Evolutionary conservation across 2,329 filamentous ascomycete genomes (phyloP), one percentile per base, ranked within the genome.

Genomic region (Curvularia hawaiiensis): DNA sequence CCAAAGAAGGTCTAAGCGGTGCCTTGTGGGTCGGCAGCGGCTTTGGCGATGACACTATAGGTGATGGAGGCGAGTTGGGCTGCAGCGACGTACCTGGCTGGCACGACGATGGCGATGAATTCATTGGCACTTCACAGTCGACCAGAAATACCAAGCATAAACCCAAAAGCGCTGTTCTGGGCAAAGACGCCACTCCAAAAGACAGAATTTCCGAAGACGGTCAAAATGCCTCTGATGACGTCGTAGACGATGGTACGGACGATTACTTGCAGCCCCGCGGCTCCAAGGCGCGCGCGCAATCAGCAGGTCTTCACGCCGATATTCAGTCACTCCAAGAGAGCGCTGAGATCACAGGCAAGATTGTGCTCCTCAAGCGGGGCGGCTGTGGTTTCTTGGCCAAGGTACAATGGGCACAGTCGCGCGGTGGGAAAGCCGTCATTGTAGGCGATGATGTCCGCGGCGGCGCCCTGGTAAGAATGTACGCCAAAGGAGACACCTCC

Each of bases 311-410:
- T 5, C 91, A 96, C 77, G 91, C 92, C 59, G 92, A 97, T 76
- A 97, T 97, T 60, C 91, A 96, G 74, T 94, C 90, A 1, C 82
- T 97, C 59, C 92, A 97, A 77, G 92, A 97, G 78, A 88, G 88
- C 52, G 92, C 94, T 22, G 94, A 98, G 74, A 98, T 99, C 62
- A 84, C 88, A 31, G 95, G 95, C 64, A 98, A 97, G 78, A 87
- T 99, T 47, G 95, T 96, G 2, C 81, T 99, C 51, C 82, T 99
- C 55, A 96, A 91, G 75, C 88, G 95, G 54, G 95, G 95, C 56
- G 95, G 94, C 8, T 99, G 95, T 76, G 95, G 95, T 5, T 99
- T 99, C 75, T 78, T 97, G 59, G 94, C 98, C 73, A 99, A 99
- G 78, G 92, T 95, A 62, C 94, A 96, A 80, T 99, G 95, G 95